Evolutionary conservation across 2,329 filamentous ascomycete species (phyloP).

Genomic region (Nakataea oryzae): DNA sequence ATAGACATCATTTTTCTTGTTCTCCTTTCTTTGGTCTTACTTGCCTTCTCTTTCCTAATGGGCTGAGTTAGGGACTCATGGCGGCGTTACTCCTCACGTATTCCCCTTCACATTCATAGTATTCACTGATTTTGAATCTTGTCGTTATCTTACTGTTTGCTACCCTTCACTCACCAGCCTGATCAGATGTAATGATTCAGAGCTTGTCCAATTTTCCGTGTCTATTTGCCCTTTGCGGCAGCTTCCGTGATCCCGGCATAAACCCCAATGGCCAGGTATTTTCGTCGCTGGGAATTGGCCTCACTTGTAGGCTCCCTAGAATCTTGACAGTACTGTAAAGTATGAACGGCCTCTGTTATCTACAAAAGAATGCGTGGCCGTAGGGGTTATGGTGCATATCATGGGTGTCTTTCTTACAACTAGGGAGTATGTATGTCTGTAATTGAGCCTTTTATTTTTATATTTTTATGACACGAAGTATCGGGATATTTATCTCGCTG

Average conservation of each 20-base stretch:
- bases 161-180: background rate
- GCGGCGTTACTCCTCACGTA: background rate
- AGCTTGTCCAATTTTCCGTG: background rate
- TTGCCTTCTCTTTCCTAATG: background rate
- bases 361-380: too few species aligned
- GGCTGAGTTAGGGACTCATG: background rate
- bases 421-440: background rate
- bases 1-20: slow-evolving; percentile 1
- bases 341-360: background rate
- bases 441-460: too few species aligned
- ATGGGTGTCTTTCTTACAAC: background rate
- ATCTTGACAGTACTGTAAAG: background rate
- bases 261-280: background rate
- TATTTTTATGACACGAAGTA: too few species aligned
- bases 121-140: background rate
- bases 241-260: background rate
- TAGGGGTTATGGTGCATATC: too few species aligned
- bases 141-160: background rate
- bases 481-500: too few species aligned
- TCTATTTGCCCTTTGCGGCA: background rate
- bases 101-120: background rate
- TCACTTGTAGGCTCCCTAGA: background rate
- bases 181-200: background rate
- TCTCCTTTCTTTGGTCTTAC: background rate
- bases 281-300: background rate